Evolutionary conservation across 2,329 filamentous ascomycete species (phyloP).

Genomic region (Talaromyces sp.): DNA sequence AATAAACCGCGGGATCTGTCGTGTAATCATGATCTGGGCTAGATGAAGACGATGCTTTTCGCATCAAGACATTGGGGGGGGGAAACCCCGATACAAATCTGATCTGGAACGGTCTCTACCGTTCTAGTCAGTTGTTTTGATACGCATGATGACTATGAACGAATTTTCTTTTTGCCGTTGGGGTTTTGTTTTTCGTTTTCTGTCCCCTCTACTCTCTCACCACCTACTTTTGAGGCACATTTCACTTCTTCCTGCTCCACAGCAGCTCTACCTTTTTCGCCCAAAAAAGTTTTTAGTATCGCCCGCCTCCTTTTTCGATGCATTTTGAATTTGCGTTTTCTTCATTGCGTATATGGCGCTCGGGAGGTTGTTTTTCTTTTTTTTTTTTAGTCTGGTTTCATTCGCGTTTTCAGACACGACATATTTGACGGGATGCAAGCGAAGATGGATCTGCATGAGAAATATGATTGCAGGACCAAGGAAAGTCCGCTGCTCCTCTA

Average conservation of each 20-base stretch:
- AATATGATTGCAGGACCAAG: conserved; percentile 9
- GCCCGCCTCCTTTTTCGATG: conserved; percentile 19
- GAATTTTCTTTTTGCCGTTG: not conserved
- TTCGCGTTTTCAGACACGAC: conserved; percentile 6
- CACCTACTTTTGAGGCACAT: conserved; percentile 22
- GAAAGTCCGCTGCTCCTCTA: not conserved
- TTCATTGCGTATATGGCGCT: conserved; percentile 29
- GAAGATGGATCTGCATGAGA: conserved; percentile 8
- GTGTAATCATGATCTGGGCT: not conserved
- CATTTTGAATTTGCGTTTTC: conserved; percentile 15
- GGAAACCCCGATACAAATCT: conserved; percentile 21
- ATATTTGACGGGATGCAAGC: conserved; percentile 10
- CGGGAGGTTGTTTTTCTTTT: conserved; percentile 18
- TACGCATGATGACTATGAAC: conserved; percentile 27
- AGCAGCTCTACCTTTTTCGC: conserved; percentile 17
- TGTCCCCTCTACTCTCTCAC: not conserved
- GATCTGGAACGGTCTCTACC: conserved; percentile 10
- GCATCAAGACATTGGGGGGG: conserved; percentile 15
- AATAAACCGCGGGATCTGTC: conserved; percentile 36
- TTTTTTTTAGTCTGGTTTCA: conserved; percentile 15
- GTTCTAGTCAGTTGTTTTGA: conserved; percentile 10
- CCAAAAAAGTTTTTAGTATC: conserved; percentile 27
- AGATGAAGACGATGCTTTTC: conserved; percentile 1
- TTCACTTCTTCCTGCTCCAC: conserved; percentile 24
- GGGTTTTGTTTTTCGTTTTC: not conserved